Base-by-base conservation (phyloP, 352 stramenopile species). In the Phytopythium litorale region DNA sequence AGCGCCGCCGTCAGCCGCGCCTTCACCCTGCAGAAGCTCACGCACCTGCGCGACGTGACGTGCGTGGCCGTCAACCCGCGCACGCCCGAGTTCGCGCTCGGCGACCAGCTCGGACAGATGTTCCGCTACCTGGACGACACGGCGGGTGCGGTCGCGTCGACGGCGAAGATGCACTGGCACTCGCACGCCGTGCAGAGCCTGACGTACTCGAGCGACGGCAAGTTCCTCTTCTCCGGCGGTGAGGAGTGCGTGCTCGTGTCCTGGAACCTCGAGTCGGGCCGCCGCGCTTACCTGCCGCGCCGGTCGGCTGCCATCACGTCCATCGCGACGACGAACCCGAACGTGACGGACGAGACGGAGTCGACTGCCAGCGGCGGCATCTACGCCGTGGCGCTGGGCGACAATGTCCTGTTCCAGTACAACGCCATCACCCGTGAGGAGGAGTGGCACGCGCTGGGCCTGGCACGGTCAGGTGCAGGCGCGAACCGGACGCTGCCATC, bases 221-320 rank as follows among this genome's bases (percentile, higher is more conserved):
- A 86, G 33, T 92, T 84, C 57, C 59, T 97, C 19, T 48, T 95
- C 13, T 96, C 84, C 0, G 89, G 89, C 11, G 89, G 89, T 48
- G 81, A 97, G 38, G 89, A 97, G 63, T 88, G 81, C 62, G 88
- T 96, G 53, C 62, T 97, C 21, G 84, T 97, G 21, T 84, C 86
- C 37, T 97, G 89, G 87, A 84, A 97, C 33, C 50, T 96, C 19
- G 84, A 89, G 60, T 81, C 85, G 2, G 87, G 87, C 19, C 79
- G 79, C 21, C 80, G 83, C 11, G 69, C 81, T 7, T 94, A 95
- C 64, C 52, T 96, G 51, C 89, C 89, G 11, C 88, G 89, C 61
- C 81, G 90, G 9, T 82, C 84, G 56, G 81, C 84, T 12, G 48
- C 82, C 0, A 60, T 96, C 9, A 65, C 73, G 15, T 63, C 60